Conservation (phyloP, 2,329 filamentous ascomycete species). For the Intubia oerlemansii region DNA sequence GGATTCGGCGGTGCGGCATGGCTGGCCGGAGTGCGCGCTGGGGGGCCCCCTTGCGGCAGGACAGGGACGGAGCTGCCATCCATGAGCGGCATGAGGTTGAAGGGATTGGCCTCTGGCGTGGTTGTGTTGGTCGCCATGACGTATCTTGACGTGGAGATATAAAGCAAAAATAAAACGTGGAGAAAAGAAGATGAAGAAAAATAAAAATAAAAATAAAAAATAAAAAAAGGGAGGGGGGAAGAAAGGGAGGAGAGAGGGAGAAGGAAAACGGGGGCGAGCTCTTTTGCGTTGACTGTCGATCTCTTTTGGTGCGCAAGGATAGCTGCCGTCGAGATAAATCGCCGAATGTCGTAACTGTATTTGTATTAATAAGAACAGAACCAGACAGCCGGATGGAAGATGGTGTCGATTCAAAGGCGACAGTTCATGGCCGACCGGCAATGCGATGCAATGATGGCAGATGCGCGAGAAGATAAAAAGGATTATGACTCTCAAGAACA, state of each 20-base stretch:
- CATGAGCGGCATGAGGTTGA: not conserved
- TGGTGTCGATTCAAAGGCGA: too few species aligned
- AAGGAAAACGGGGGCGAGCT: too few species aligned
- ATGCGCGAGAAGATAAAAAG: too few species aligned
- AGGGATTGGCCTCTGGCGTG: not conserved
- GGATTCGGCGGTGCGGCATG: too few species aligned
- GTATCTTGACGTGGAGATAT: not conserved
- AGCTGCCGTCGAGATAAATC: not conserved
- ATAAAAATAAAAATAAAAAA: not conserved
- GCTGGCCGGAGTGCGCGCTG: not conserved
- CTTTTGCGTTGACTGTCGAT: too few species aligned
- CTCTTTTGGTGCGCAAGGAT: too few species aligned
- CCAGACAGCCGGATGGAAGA: too few species aligned
- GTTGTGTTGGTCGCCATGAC: conserved; percentile 1
- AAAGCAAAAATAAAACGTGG: not conserved
- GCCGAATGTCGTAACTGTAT: not conserved
- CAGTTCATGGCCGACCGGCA: too few species aligned
- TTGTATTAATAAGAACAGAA: too few species aligned
- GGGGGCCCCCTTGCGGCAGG: not conserved
- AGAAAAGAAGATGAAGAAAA: not conserved
- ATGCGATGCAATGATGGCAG: too few species aligned
- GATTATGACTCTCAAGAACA: too few species aligned
- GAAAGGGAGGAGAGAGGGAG: not conserved
- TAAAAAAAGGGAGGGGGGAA: not conserved
- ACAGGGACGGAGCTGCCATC: not conserved